Base-by-base conservation (phyloP, 768 basidiomycete species). In the Lepiota brunneoincarnata region DNA sequence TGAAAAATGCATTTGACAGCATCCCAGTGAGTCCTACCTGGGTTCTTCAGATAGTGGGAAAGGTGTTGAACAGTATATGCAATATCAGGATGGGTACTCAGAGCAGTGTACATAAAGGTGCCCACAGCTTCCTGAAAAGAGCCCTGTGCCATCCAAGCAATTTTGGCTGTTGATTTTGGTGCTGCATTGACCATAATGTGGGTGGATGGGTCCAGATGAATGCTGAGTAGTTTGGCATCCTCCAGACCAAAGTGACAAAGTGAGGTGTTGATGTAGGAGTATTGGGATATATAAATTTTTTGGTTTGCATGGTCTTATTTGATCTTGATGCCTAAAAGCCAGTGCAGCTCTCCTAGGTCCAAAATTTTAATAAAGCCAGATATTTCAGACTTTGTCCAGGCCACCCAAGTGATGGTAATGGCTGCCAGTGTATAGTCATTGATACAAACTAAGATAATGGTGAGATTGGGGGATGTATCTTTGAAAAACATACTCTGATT, bases 1-100 rank as follows among this genome's bases (percentile, higher is more conserved):
- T 62, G 64, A 35, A 72, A 64, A 15, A 78, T 50, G 23, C 66
- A 64, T 50, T 72, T 72, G 9, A 72, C 68, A 6, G 72, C 75
- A 4, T 63, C 54, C 70, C 73, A 76, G 52, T 79, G 77, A 0
- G 35, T 48, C 0, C 31, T 10, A 5, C 46, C 35, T n/a, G n/a
- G n/a, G n/a, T n/a, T n/a, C n/a, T n/a, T n/a, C n/a, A n/a, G n/a
- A n/a, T n/a, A n/a, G n/a, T n/a, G n/a, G n/a, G n/a, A n/a, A n/a
- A n/a, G n/a, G n/a, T n/a, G n/a, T n/a, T n/a, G n/a, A n/a, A n/a
- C n/a, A n/a, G n/a, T n/a, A n/a, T n/a, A n/a, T 6, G 59, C 46
- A 28, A 73, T 70, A 47, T 73, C 67, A 0, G 70, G 73, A 1
- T 61, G 58, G 5, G 71, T 72, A 5, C 59, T 61, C 5, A 68